Conservation (phyloP, 371 early-diverging fungal species). For the Polyrhizophydium stewartii region DNA sequence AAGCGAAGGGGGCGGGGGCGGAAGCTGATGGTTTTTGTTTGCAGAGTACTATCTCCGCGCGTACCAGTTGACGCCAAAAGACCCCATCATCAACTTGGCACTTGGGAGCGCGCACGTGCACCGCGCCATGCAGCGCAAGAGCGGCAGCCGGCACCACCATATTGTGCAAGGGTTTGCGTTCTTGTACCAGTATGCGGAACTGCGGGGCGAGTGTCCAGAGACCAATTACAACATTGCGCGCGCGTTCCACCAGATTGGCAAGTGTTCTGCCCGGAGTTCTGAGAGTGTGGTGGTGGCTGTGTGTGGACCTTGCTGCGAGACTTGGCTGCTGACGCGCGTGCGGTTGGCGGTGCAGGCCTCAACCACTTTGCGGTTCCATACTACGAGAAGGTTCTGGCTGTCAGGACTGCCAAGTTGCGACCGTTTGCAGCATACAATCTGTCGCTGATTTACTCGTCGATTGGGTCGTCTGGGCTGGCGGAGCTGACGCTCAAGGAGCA, state of each 20-base stretch:
- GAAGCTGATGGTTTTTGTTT: no score
- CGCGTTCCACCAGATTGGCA: constrained; percentile 76
- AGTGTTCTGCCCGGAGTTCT: neutral
- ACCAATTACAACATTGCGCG: constrained; percentile 82
- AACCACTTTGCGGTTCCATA: constrained; percentile 74
- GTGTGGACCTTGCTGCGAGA: neutral
- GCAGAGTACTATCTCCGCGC: constrained; percentile 63
- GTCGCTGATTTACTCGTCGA: constrained; percentile 59
- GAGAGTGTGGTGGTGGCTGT: neutral
- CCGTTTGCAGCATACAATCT: constrained; percentile 69
- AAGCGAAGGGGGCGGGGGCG: no score
- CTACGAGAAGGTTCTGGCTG: constrained; percentile 66
- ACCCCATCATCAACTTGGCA: constrained; percentile 63
- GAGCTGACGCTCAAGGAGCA: constrained; percentile 58
- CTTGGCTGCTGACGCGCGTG: neutral
- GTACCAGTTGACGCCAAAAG: constrained; percentile 50
- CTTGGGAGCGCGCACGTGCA: constrained; percentile 60
- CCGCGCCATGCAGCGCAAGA: constrained; percentile 62
- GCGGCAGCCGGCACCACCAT: constrained; percentile 65
- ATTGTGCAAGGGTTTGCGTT: constrained; percentile 63
- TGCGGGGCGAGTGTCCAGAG: constrained; percentile 57
- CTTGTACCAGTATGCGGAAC: constrained; percentile 59
- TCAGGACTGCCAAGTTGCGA: neutral
- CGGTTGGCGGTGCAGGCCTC: constrained; percentile 42
- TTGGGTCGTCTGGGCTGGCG: constrained; percentile 69